These are phyloP conservation scores for Solanum dulcamara DNA, from an alignment of 257 asterid genomes.

Conservation along the genomic window DNA sequence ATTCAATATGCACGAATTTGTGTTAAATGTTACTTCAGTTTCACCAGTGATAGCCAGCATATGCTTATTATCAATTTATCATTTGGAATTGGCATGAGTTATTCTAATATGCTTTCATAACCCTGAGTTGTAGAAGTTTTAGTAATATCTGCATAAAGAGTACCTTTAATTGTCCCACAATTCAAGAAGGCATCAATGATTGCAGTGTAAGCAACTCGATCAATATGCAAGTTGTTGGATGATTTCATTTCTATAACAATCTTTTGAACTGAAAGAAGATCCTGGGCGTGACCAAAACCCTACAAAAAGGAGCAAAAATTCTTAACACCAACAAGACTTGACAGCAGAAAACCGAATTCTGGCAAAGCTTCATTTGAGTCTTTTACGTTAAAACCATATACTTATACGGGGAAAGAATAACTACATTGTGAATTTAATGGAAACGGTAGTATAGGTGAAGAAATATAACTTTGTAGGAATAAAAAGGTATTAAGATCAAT, in stretches of 20 bases:
- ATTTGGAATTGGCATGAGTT: neutral
- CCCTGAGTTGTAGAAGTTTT: neutral
- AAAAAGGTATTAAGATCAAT: neutral
- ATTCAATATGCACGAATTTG: neutral
- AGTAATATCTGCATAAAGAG: neutral
- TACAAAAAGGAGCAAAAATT: slow-evolving; percentile 2
- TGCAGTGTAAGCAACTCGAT: slow-evolving; percentile 61
- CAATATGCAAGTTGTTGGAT: slow-evolving; percentile 25
- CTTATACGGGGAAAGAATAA: neutral
- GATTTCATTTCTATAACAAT: slow-evolving; percentile 51
- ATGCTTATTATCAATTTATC: neutral
- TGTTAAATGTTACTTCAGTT: neutral
- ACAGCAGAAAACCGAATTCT: neutral
- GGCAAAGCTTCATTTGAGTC: neutral
- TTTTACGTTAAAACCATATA: neutral
- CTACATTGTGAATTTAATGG: neutral
- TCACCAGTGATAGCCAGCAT: neutral
- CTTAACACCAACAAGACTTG: neutral
- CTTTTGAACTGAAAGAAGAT: slow-evolving; percentile 26
- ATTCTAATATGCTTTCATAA: neutral
- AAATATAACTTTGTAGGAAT: neutral
- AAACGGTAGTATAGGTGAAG: neutral
- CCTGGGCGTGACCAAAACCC: slow-evolving; percentile 57
- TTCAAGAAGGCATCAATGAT: slow-evolving; percentile 45
- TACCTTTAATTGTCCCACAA: slow-evolving; percentile 56